A percentile compares a stretch with the other conserved stretches of the same genome.
Conservation (phyloP, 306 rosid species). For the Begonia fuchsioides region DNA sequence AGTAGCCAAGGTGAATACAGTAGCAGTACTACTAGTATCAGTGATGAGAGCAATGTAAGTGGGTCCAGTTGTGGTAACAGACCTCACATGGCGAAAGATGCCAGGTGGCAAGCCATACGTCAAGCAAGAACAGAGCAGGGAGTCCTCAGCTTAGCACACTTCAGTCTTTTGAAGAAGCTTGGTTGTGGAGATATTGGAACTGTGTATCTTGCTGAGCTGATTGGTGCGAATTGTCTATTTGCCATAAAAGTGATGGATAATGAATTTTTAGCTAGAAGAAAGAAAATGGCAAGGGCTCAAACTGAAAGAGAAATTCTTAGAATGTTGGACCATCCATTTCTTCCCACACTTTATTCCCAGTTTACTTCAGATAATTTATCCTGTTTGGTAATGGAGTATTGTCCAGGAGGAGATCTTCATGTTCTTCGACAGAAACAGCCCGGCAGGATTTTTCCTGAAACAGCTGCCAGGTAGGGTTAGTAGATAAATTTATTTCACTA, state of each 20-base stretch:
- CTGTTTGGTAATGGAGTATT: conserved; percentile 95
- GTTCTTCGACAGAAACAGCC: conserved; percentile 87
- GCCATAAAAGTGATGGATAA: conserved; percentile 99
- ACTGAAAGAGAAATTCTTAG: conserved; percentile 90
- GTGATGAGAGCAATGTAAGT: conserved; percentile 75
- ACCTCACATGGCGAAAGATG: conserved; percentile 99
- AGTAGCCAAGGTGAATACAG: conserved; percentile 91
- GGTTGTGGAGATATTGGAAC: conserved; percentile 99
- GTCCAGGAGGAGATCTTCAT: conserved; percentile 99
- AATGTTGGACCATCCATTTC: conserved; percentile 95
- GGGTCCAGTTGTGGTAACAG: conserved; percentile 81
- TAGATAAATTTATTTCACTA: too few species aligned
- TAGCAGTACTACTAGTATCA: conserved; percentile 88
- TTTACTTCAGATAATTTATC: conserved; percentile 86
- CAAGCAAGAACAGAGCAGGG: conserved; percentile 55
- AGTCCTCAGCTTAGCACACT: conserved; percentile 56
- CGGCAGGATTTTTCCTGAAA: conserved; percentile 60
- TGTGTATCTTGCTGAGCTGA: conserved; percentile 86
- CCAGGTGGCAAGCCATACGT: conserved; percentile 78
- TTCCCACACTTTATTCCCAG: conserved; percentile 80
- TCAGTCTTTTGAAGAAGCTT: conserved; percentile 86
- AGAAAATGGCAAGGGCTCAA: conserved; percentile 96
- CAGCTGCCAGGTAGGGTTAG: conserved; percentile 63
- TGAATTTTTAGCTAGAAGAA: conserved; percentile 76
- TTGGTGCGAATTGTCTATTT: conserved; percentile 63